These are phyloP conservation scores for Lentinula raphanica DNA, from an alignment of 768 basidiomycete genomes.

Conservation along the genomic window DNA sequence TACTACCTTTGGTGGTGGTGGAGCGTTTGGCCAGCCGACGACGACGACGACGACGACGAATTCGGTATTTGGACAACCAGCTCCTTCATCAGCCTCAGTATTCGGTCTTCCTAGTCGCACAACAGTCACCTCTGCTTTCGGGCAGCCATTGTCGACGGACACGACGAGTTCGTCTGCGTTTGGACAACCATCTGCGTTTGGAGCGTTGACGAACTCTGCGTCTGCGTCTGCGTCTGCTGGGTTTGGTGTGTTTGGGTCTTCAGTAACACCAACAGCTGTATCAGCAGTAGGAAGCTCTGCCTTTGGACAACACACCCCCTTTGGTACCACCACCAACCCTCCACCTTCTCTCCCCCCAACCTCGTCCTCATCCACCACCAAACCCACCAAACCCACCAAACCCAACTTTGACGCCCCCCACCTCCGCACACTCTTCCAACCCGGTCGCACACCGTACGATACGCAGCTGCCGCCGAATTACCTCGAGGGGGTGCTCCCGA, in stretches of 20 bases:
- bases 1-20: conserved; percentile 12
- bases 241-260: conserved; percentile 11
- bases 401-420: background rate
- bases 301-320: too few species aligned
- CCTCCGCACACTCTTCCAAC: conserved; percentile 16
- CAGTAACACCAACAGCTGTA: background rate
- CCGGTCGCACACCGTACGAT: conserved; percentile 34
- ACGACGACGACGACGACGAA: background rate
- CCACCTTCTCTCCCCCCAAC: too few species aligned
- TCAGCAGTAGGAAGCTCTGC: background rate
- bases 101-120: conserved; percentile 19
- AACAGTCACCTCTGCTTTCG: conserved; percentile 30
- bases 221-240: conserved; percentile 9
- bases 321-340: too few species aligned
- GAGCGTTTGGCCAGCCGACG: conserved; percentile 28
- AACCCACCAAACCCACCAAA: background rate
- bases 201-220: conserved; percentile 11
- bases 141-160: conserved; percentile 8
- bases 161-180: conserved; percentile 29
- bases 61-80: conserved; percentile 16
- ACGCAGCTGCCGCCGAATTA: conserved; percentile 38
- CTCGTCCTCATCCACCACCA: too few species aligned
- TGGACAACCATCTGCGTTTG: conserved; percentile 23
- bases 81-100: conserved; percentile 12
- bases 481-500: conserved; percentile 31